Evolutionary conservation across 2,329 filamentous ascomycete species (phyloP).

Genomic region (Sclerotinia spermophila): DNA sequence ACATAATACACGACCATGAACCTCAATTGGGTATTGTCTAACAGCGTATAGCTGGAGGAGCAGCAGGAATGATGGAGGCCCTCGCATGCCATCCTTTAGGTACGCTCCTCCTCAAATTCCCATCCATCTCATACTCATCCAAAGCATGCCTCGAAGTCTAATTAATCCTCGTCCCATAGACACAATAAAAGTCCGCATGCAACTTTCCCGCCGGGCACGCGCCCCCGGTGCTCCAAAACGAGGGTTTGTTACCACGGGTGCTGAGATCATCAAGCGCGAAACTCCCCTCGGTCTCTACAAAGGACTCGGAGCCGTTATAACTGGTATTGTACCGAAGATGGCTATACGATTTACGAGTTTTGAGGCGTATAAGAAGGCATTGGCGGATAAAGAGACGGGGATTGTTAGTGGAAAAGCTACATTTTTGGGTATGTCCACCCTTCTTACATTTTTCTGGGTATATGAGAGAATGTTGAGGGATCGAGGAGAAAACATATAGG

Average conservation of each 20-base stretch:
- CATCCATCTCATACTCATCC: not conserved
- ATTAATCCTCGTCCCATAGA: slow-evolving; percentile 47
- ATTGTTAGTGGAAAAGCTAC: slow-evolving; percentile 67
- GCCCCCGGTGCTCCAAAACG: slow-evolving; percentile 77
- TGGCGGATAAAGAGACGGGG: slow-evolving; percentile 67
- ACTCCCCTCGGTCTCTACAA: slow-evolving; percentile 95
- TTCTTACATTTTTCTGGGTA: slow-evolving; percentile 40
- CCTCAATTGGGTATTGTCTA: slow-evolving; percentile 22
- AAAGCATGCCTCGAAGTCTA: not conserved
- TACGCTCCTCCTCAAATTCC: slow-evolving; percentile 42
- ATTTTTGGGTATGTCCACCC: slow-evolving; percentile 55
- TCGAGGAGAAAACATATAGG: not conserved
- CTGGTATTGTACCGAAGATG: slow-evolving; percentile 98
- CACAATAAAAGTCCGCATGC: slow-evolving; percentile 99
- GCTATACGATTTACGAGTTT: slow-evolving; percentile 98
- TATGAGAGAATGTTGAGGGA: not conserved
- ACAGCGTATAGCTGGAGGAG: slow-evolving; percentile 70
- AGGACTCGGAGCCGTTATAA: slow-evolving; percentile 92
- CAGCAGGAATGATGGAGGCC: slow-evolving; percentile 99
- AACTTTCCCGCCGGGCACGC: slow-evolving; percentile 82
- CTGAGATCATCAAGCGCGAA: slow-evolving; percentile 83
- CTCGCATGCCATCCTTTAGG: slow-evolving; percentile 91
- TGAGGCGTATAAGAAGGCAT: slow-evolving; percentile 84
- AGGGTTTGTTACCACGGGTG: slow-evolving; percentile 82
- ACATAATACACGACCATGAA: not conserved